Conservation (phyloP, 768 basidiomycete species). For the Scleroderma bovista region DNA sequence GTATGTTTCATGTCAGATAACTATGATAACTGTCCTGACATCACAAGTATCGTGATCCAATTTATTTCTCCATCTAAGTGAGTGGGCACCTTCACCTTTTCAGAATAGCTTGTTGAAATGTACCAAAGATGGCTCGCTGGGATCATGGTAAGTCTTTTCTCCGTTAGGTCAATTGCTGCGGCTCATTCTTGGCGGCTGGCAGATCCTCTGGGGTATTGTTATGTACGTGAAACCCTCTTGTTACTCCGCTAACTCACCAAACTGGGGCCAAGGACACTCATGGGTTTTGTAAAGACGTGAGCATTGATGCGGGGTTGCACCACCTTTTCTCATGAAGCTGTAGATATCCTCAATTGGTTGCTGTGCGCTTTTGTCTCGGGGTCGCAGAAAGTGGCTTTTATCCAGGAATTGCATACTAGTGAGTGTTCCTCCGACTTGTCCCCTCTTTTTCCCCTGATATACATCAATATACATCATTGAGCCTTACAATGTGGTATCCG, state of each 20-base stretch:
- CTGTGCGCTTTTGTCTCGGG: constrained; percentile 49
- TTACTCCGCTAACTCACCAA: not conserved
- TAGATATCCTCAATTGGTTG: constrained; percentile 57
- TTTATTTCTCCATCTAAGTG: constrained; percentile 57
- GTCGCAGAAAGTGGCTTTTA: constrained; percentile 62
- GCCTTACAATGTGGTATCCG: constrained; percentile 59
- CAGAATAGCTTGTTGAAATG: not conserved
- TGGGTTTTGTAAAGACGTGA: constrained; percentile 47
- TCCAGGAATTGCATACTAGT: constrained; percentile 71
- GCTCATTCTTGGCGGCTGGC: not conserved
- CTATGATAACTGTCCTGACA: too few species aligned
- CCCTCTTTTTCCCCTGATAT: not conserved
- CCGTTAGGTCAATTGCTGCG: too few species aligned
- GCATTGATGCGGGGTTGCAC: constrained; percentile 4
- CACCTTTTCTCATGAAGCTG: not conserved
- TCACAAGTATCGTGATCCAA: constrained; percentile 30
- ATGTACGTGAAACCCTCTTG: constrained; percentile 35
- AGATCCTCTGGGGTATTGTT: constrained; percentile 59
- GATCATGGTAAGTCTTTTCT: constrained; percentile 42
- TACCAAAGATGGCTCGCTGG: constrained; percentile 50
- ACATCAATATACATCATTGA: constrained; percentile 10
- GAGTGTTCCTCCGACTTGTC: constrained; percentile 7
- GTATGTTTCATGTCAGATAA: constrained; percentile 26
- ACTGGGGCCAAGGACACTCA: not conserved
- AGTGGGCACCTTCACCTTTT: constrained; percentile 3